Conservation (phyloP, 2,329 filamentous ascomycete genomes). For the Ophiostoma australiae region DNA sequence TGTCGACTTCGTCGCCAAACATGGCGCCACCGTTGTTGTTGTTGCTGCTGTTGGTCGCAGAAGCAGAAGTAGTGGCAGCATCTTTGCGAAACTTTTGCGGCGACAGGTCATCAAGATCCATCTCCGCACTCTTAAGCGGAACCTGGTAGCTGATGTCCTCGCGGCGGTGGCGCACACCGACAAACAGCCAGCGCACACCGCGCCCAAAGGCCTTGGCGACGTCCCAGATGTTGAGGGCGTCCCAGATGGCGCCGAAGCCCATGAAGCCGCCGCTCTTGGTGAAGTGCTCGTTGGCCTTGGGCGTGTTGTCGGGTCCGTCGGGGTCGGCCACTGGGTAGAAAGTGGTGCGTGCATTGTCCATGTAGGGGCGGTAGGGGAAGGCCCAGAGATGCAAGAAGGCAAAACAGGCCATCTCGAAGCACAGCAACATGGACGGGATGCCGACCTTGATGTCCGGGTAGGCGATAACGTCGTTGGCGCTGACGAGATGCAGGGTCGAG, state of each 20-base stretch:
- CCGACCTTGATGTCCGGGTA: slow-evolving; percentile 76
- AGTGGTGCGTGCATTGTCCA: slow-evolving; percentile 39
- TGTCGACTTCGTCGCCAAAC: slow-evolving; percentile 24
- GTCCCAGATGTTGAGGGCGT: slow-evolving; percentile 79
- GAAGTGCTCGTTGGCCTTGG: slow-evolving; percentile 42
- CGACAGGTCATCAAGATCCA: slow-evolving; percentile 39
- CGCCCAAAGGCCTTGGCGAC: slow-evolving; percentile 73
- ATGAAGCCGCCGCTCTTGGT: slow-evolving; percentile 60
- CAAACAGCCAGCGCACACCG: slow-evolving; percentile 74
- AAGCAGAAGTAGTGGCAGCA: too few relatives aligned
- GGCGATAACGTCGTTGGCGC: slow-evolving; percentile 56
- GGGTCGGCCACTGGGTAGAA: slow-evolving; percentile 46
- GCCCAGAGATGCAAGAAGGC: slow-evolving; percentile 74
- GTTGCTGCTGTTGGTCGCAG: not conserved
- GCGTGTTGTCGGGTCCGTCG: slow-evolving; percentile 38
- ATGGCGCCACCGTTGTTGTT: slow-evolving; percentile 6
- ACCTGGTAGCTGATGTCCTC: slow-evolving; percentile 47
- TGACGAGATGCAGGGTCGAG: slow-evolving; percentile 57
- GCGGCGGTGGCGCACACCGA: slow-evolving; percentile 60
- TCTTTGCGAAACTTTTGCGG: slow-evolving; percentile 15
- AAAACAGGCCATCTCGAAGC: slow-evolving; percentile 81
- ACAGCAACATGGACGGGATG: slow-evolving; percentile 71
- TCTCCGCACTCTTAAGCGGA: slow-evolving; percentile 29
- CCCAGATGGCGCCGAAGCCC: slow-evolving; percentile 67
- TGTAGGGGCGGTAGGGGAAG: slow-evolving; percentile 72